Percentiles rank a stretch among this genome's conserved stretches.
These are phyloP conservation scores for Colletotrichum magnum DNA, from an alignment of 2,329 filamentous ascomycete genomes.

Conservation along the genomic window DNA sequence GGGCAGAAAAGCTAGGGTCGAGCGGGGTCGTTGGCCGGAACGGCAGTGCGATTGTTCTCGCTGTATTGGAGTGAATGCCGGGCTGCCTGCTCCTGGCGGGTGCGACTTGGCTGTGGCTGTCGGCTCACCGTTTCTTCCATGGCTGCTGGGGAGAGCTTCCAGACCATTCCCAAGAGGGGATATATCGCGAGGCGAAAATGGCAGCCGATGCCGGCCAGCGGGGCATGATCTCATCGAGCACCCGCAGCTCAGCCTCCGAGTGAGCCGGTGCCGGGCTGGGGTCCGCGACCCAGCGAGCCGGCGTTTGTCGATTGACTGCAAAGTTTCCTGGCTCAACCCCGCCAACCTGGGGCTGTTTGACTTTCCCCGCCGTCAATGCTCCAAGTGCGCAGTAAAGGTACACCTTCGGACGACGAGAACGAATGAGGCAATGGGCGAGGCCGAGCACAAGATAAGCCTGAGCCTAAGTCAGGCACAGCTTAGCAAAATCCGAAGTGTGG, in stretches of 20 bases:
- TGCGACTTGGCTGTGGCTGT: background rate
- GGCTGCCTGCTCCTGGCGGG: constrained; percentile 8
- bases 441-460: background rate
- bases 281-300: background rate
- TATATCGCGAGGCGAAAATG: constrained; percentile 14
- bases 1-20: constrained; percentile 12
- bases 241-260: background rate
- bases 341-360: constrained; percentile 7
- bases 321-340: constrained; percentile 1
- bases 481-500: too few species aligned
- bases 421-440: constrained; percentile 9
- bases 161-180: constrained; percentile 17
- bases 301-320: constrained; percentile 12
- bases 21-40: constrained; percentile 21
- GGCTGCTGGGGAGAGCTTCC: background rate
- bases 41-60: constrained; percentile 1
- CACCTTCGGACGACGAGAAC: background rate
- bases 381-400: constrained; percentile 5
- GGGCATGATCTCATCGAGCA: constrained; percentile 8
- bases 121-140: constrained; percentile 3
- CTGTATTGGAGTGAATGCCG: background rate
- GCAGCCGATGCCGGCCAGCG: background rate
- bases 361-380: constrained; percentile 22
- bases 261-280: background rate
- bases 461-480: too few species aligned